phyloP scores from a whole-genome alignment of 169 alveolate genomes.

The Plasmodium gallinaceum region DNA sequence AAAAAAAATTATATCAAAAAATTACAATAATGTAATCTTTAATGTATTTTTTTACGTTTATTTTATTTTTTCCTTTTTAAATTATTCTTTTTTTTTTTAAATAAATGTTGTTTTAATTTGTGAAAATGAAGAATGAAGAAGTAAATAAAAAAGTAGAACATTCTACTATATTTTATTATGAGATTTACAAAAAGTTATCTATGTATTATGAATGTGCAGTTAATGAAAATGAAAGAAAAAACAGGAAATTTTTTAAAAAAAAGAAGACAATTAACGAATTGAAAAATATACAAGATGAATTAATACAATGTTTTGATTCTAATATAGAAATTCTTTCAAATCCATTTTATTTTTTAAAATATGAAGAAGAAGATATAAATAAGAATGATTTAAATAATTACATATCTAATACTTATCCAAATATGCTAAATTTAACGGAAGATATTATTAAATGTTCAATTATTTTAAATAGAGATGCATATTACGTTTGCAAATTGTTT shows the following conservation, averaged over 20 bases:
- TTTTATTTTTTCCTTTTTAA: background rate
- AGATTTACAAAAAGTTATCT: constrained; percentile 33
- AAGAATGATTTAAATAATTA: constrained; percentile 39
- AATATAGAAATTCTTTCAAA: constrained; percentile 30
- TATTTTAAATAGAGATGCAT: constrained; percentile 40
- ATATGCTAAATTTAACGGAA: constrained; percentile 26
- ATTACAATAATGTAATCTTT: background rate
- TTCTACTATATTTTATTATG: constrained; percentile 28
- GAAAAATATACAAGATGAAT: constrained; percentile 40
- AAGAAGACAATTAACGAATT: constrained; percentile 9
- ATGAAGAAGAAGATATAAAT: constrained; percentile 74
- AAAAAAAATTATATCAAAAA: background rate
- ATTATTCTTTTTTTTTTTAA: background rate
- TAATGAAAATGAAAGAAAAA: constrained; percentile 74
- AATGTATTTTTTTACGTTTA: background rate
- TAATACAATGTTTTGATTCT: constrained; percentile 22
- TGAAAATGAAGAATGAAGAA: constrained; percentile 34
- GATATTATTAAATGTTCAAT: constrained; percentile 54
- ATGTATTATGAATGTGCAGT: constrained; percentile 59
- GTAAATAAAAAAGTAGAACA: constrained; percentile 28
- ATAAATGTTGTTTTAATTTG: background rate
- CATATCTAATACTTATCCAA: constrained; percentile 13
- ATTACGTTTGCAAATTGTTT: constrained; percentile 41
- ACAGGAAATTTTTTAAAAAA: constrained; percentile 33
- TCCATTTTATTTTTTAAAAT: constrained; percentile 57